These are phyloP conservation scores for Pseudogymnoascus pannorum DNA, from an alignment of 2,329 filamentous ascomycete genomes.

Conservation along the genomic window DNA sequence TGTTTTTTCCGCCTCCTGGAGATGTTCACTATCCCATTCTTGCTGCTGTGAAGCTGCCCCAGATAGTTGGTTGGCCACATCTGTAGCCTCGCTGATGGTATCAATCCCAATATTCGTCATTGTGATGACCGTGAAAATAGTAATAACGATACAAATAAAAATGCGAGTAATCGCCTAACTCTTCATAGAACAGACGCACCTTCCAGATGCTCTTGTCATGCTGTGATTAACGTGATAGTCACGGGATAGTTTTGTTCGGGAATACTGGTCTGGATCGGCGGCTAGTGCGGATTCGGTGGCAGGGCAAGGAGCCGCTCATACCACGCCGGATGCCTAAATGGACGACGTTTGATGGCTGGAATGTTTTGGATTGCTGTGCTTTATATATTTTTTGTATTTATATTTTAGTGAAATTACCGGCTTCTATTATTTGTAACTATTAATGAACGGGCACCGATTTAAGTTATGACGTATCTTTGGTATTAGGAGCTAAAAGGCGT, in stretches of 20 bases:
- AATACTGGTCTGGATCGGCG: not conserved
- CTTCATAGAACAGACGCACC: conserved; percentile 16
- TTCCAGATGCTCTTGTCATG: not conserved
- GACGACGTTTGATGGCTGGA: not conserved
- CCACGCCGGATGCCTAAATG: not conserved
- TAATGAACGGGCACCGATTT: not conserved
- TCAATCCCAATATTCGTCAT: not conserved
- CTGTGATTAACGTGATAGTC: conserved; percentile 3
- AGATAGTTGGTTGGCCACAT: conserved; percentile 17
- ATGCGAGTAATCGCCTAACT: conserved; percentile 16
- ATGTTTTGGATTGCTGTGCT: not conserved
- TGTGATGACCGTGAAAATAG: not conserved
- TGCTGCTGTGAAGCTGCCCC: conserved; percentile 15
- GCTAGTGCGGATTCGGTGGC: not conserved
- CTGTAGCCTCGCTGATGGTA: conserved; percentile 6
- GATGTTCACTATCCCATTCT: conserved; percentile 27
- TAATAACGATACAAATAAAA: not conserved
- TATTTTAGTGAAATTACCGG: not conserved
- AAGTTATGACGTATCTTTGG: not conserved
- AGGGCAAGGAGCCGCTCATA: not conserved
- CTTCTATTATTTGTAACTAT: not conserved
- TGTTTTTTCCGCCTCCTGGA: conserved; percentile 26
- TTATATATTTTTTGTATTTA: not conserved
- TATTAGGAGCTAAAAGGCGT: not conserved
- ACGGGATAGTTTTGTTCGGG: not conserved